Evolutionary conservation across 2,329 filamentous ascomycete species (phyloP), one percentile per base, ranked within the genome.

Genomic region (Alternaria sp.): DNA sequence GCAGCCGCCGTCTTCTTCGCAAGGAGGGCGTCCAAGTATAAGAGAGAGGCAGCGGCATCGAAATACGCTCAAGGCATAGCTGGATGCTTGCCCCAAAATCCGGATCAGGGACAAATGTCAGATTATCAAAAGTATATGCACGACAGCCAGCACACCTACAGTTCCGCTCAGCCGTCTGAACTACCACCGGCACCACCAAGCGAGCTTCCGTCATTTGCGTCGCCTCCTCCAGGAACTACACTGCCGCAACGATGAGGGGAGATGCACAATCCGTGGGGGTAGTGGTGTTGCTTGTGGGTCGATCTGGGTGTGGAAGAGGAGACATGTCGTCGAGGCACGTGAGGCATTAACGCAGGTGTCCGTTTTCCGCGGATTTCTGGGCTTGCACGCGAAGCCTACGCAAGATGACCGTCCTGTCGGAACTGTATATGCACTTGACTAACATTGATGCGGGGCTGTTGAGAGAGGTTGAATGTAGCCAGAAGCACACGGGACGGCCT

Each of bases 1-100:
- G 34, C 62, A 28, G 58, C 56, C 11, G 51, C 60, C 28, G 44
- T 63, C 28, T 65, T 64, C 56, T 62, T 65, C 56, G 18, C 59
- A 7, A 38, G 70, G 26, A 55, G 51, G 43, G 38, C 44, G 3
- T 20, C 22, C 6, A 41, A 30, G 12, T 54, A 59, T 11, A 59
- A 49, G 26, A 46, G 36, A 34, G n/a, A 49, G n/a, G 49, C 24
- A 22, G 5, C 22, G 9, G 12, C 8, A 7, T 9, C 32, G 18
- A 32, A 26, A 20, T 32, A 36, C 22, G 34, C 8, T 4, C 51
- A 43, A 38, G 44, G 12, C 14, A 12, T 34, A 26, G 11, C 34
- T 14, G 26, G 20, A 9, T 36, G 39, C 16, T n/a, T 48, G 16
- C 14, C 42, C 5, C 48, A 34, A 9, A 24, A 47, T 20, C 30